These are phyloP conservation scores for Scleromitrula shiraiana DNA, from an alignment of 2,329 filamentous ascomycete species.

Conservation along the genomic window DNA sequence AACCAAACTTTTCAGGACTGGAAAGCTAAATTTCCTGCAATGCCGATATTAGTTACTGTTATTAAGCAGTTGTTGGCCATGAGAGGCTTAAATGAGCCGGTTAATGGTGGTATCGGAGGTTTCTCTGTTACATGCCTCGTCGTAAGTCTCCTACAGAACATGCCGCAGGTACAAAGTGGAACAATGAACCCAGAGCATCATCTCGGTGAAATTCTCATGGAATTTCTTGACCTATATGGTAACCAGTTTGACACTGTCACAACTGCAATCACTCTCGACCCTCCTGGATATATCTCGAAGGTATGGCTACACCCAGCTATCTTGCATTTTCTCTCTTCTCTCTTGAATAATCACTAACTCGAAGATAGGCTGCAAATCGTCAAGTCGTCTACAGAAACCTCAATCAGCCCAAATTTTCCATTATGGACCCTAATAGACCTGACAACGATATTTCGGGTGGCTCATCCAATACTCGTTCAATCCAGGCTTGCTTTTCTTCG, in stretches of 20 bases:
- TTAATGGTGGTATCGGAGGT: constrained; percentile 83
- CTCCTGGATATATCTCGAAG: constrained; percentile 71
- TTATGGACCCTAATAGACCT: constrained; percentile 83
- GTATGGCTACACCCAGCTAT: constrained; percentile 35
- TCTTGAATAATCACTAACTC: neutral
- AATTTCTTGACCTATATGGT: constrained; percentile 87
- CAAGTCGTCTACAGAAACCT: constrained; percentile 38
- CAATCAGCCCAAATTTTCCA: constrained; percentile 63
- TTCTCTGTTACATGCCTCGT: constrained; percentile 93
- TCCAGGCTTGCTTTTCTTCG: constrained; percentile 61
- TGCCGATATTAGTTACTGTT: constrained; percentile 78
- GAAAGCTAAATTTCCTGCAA: constrained; percentile 71
- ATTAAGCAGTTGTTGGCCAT: constrained; percentile 92
- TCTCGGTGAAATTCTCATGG: constrained; percentile 72
- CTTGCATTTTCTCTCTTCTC: no score
- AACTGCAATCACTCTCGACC: constrained; percentile 68
- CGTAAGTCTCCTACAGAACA: constrained; percentile 75
- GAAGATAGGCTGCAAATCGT: constrained; percentile 12
- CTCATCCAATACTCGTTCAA: constrained; percentile 59
- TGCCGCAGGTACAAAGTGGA: constrained; percentile 60
- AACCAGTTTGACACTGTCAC: constrained; percentile 64
- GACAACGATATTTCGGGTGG: constrained; percentile 87
- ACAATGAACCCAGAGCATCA: constrained; percentile 55
- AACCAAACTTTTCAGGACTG: constrained; percentile 74
- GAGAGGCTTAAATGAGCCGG: constrained; percentile 84